These are phyloP conservation scores for Talaromyces verruculosus DNA, from an alignment of 2,329 filamentous ascomycete species.

Conservation along the genomic window DNA sequence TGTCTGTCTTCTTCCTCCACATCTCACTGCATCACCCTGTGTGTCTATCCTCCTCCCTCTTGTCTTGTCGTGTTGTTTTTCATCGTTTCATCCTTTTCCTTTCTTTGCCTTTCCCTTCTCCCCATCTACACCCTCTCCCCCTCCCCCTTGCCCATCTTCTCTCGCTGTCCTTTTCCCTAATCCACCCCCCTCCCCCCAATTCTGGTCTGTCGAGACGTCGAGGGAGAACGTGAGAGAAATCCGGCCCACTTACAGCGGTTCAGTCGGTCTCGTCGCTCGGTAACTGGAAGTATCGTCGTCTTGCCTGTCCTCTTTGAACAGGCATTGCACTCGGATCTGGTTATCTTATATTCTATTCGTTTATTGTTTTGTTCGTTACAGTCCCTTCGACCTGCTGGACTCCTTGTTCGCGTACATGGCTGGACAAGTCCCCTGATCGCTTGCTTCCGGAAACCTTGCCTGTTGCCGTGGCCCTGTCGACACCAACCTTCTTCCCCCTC, in stretches of 20 bases:
- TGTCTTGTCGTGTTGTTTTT: slow-evolving; percentile 22
- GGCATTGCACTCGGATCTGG: slow-evolving; percentile 15
- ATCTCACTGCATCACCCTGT: slow-evolving; percentile 25
- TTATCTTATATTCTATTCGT: slow-evolving; percentile 25
- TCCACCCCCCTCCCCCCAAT: slow-evolving; percentile 9
- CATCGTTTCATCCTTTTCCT: slow-evolving; percentile 8
- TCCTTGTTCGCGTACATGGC: slow-evolving; percentile 17
- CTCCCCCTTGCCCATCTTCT: neutral
- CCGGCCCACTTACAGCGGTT: neutral
- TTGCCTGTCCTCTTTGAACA: neutral
- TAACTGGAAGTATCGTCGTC: neutral
- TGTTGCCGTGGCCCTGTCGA: slow-evolving; percentile 18
- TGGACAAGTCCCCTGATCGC: slow-evolving; percentile 25
- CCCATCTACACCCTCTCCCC: slow-evolving; percentile 22
- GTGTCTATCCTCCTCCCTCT: slow-evolving; percentile 36
- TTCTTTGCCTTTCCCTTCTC: slow-evolving; percentile 24
- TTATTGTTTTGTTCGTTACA: slow-evolving; percentile 33
- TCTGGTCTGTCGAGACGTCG: neutral
- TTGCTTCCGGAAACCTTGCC: slow-evolving; percentile 26
- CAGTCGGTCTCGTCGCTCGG: neutral
- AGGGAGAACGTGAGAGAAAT: slow-evolving; percentile 1
- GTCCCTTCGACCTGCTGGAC: slow-evolving; percentile 21
- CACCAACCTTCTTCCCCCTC: slow-evolving; percentile 26
- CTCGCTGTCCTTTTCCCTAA: neutral
- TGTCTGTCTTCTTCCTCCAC: slow-evolving; percentile 31